Percentiles rank a stretch among this genome's conserved stretches.
These are phyloP conservation scores for Boletus reticulatus DNA, from an alignment of 768 basidiomycete genomes.

Conservation along the genomic window DNA sequence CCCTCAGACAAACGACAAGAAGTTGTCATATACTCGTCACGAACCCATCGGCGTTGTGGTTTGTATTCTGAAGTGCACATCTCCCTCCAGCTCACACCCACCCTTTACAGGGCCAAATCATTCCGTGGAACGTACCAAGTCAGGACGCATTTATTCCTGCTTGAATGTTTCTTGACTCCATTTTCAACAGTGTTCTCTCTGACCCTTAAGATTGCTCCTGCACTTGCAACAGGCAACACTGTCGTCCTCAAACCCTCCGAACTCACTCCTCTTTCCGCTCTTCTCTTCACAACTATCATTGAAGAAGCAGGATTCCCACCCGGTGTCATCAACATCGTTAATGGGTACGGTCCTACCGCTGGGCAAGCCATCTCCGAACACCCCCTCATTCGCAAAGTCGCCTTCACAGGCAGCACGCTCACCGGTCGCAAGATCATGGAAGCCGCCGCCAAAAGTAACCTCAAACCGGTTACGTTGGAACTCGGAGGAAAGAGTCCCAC, in stretches of 20 bases:
- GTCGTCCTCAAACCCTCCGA: slow-evolving; percentile 12
- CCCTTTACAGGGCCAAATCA: slow-evolving; percentile 8
- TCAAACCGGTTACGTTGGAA: slow-evolving; percentile 10
- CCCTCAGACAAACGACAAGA: slow-evolving; percentile 1
- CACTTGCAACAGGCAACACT: slow-evolving; percentile 9
- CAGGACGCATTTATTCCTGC: neutral
- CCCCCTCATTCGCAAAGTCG: slow-evolving; percentile 1
- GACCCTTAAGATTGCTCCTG: slow-evolving; percentile 7
- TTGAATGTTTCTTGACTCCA: neutral
- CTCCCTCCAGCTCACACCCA: neutral
- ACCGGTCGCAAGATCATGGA: slow-evolving; percentile 12
- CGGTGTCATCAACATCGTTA: slow-evolving; percentile 7
- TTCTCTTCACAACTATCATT: slow-evolving; percentile 4
- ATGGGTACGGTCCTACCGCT: slow-evolving; percentile 4
- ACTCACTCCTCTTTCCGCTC: slow-evolving; percentile 6
- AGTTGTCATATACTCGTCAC: slow-evolving; percentile 8
- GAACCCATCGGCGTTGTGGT: slow-evolving; percentile 12
- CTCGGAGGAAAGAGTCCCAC: slow-evolving; percentile 12
- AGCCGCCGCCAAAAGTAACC: slow-evolving; percentile 10
- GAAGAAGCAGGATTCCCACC: slow-evolving; percentile 8
- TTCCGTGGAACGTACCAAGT: slow-evolving; percentile 12
- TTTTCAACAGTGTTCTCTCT: slow-evolving; percentile 5
- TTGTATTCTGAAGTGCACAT: neutral
- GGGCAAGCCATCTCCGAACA: slow-evolving; percentile 13
- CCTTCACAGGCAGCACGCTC: slow-evolving; percentile 12